phyloP scores from a whole-genome alignment of 495 filamentous ascomycete species.

The Parachaetomium inaequale region DNA sequence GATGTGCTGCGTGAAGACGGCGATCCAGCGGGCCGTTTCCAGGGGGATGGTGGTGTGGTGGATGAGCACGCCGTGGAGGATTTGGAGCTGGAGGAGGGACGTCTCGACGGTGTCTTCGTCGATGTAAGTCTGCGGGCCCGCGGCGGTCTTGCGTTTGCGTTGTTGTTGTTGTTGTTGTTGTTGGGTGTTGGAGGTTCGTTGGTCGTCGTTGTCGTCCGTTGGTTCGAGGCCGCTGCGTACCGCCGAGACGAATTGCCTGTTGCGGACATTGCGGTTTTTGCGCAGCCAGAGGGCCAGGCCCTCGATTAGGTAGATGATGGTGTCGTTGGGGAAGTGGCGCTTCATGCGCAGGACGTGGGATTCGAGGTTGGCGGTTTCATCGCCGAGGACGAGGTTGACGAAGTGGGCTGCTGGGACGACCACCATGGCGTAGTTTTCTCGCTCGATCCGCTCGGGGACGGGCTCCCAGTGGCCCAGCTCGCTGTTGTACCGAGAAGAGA shows the following conservation, averaged over 20 bases:
- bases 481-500: constrained; percentile 59
- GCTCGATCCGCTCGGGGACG: constrained; percentile 50
- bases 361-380: constrained; percentile 50
- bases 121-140: constrained; percentile 49
- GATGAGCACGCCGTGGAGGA: constrained; percentile 63
- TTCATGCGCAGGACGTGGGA: constrained; percentile 57
- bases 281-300: constrained; percentile 64
- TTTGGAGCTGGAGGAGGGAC: constrained; percentile 67
- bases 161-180: background rate
- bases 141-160: constrained; percentile 40
- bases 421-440: constrained; percentile 66
- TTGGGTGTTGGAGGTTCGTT: constrained; percentile 16
- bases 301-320: constrained; percentile 73
- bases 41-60: constrained; percentile 61
- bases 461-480: constrained; percentile 65
- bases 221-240: constrained; percentile 54
- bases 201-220: background rate
- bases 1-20: constrained; percentile 76
- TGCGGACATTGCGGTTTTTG: constrained; percentile 64
- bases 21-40: constrained; percentile 75
- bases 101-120: constrained; percentile 72
- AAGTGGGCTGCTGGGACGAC: constrained; percentile 66
- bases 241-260: constrained; percentile 62
- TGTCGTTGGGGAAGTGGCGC: constrained; percentile 48
- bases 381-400: constrained; percentile 55